Evolutionary conservation across 345 rosid species (phyloP).

Genomic region (Nasturtium officinale): DNA sequence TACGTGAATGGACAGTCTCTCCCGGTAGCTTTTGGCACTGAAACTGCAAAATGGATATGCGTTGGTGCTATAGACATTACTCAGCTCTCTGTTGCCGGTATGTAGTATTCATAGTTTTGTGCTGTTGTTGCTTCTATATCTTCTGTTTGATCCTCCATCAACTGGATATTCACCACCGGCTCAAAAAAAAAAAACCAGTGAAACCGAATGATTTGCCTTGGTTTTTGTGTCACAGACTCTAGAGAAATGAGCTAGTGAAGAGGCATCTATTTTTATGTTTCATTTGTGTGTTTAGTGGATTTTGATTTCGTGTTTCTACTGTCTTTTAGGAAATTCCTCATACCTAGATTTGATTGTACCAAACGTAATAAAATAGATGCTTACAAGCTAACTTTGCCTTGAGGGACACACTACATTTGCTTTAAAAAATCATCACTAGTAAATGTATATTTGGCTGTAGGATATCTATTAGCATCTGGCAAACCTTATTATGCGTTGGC

Average conservation of each 20-base stretch:
- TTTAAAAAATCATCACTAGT: background rate
- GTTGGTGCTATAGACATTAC: constrained; percentile 97
- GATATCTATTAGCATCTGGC: constrained; percentile 90
- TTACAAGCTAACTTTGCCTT: background rate
- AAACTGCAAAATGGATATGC: constrained; percentile 98
- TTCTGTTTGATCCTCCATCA: background rate
- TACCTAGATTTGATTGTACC: background rate
- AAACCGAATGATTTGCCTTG: background rate
- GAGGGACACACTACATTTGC: background rate
- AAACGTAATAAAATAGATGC: background rate
- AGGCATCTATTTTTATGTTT: constrained; percentile 1
- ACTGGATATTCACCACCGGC: background rate
- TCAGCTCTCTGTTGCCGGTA: constrained; percentile 94
- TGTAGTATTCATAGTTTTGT: background rate
- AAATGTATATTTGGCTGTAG: constrained; percentile 45
- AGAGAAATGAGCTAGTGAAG: background rate
- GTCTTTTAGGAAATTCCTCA: background rate
- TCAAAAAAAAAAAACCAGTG: background rate
- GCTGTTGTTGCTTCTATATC: background rate
- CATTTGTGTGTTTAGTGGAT: background rate
- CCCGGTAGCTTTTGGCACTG: constrained; percentile 97
- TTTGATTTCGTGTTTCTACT: background rate
- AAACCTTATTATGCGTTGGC: constrained; percentile 92
- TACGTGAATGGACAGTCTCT: constrained; percentile 56
- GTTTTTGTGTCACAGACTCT: background rate